Conservation (phyloP, 2,329 filamentous ascomycete species). For the Orbilia javanica region DNA sequence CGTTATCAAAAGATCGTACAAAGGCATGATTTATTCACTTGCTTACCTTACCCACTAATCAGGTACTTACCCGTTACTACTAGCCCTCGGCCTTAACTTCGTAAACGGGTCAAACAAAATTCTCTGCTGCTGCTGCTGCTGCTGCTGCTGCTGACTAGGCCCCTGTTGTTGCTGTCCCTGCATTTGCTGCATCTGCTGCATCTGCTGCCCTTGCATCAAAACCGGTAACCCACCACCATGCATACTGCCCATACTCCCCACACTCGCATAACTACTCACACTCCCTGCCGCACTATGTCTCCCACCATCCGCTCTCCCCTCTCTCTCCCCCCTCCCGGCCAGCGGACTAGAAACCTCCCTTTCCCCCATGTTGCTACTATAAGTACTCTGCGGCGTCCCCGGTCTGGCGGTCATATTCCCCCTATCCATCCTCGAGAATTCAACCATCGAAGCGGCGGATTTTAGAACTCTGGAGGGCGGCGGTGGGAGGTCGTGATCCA, state of each 20-base stretch:
- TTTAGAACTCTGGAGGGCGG: conserved; percentile 36
- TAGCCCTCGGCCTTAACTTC: conserved; percentile 51
- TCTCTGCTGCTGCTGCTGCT: not conserved
- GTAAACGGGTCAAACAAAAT: conserved; percentile 41
- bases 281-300: conserved; percentile 53
- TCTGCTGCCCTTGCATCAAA: conserved; percentile 29
- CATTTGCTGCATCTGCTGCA: conserved; percentile 13
- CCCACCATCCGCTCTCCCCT: conserved; percentile 7
- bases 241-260: conserved; percentile 35
- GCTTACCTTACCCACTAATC: not conserved
- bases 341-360: conserved; percentile 9
- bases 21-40: not conserved
- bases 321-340: not conserved
- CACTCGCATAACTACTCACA: conserved; percentile 53
- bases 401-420: conserved; percentile 26
- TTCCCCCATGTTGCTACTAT: conserved; percentile 3
- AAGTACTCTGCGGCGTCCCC: conserved; percentile 19
- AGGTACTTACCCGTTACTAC: conserved; percentile 39
- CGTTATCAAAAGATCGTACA: not conserved
- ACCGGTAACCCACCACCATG: conserved; percentile 40
- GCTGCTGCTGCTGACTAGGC: not conserved
- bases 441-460: conserved; percentile 54
- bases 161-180: conserved; percentile 4
- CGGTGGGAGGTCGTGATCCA: conserved; percentile 1
- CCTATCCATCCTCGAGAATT: conserved; percentile 54